Percentiles rank a stretch among this genome's conserved stretches.
Evolutionary conservation across 176 grass and related monocot species (phyloP).

Genomic region (Avena insularis): DNA sequence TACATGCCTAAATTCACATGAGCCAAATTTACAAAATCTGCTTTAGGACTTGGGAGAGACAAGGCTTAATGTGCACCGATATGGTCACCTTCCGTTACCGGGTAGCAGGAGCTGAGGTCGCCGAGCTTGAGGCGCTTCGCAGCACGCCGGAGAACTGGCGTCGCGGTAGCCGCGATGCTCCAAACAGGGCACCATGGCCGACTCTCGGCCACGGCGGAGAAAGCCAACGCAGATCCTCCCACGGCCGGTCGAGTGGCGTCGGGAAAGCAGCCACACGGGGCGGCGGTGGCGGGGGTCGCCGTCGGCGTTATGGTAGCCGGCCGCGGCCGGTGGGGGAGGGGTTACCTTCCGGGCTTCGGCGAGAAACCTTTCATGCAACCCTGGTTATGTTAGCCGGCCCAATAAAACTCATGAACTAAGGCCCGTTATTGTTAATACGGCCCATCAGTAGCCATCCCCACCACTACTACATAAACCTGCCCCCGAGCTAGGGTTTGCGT

Average conservation of each 20-base stretch:
- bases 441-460: neutral
- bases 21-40: neutral
- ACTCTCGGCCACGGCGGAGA: neutral
- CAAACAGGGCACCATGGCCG: no score
- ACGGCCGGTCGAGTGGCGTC: neutral
- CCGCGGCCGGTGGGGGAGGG: neutral
- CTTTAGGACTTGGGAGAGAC: neutral
- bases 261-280: neutral
- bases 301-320: neutral
- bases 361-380: neutral
- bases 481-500: slow-evolving; percentile 44
- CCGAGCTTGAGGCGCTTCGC: neutral
- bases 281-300: neutral
- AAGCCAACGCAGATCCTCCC: neutral
- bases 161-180: neutral
- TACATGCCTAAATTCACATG: neutral
- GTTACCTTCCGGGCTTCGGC: neutral
- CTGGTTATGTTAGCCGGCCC: no score
- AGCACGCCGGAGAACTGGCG: neutral
- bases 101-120: neutral
- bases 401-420: no score
- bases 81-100: neutral
- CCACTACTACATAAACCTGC: slow-evolving; percentile 40
- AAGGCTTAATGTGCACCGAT: neutral
- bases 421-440: neutral